Conservation (phyloP, 1,284 basidiomycete species). For the Phlebopus sp. region DNA sequence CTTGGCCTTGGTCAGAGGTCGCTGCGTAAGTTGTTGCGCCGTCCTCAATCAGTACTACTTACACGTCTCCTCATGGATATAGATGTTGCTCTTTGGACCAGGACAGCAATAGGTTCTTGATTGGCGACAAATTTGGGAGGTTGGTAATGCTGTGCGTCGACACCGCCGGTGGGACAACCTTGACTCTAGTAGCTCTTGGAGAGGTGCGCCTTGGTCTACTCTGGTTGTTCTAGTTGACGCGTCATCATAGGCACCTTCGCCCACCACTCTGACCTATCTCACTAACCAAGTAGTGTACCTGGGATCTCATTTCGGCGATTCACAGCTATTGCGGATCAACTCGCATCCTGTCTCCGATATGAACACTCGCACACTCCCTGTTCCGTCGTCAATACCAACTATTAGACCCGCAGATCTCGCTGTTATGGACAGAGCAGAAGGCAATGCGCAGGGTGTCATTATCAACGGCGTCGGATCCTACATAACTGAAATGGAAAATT, state of each 20-base stretch:
- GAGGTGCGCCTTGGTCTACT: constrained; percentile 46
- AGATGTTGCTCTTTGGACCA: constrained; percentile 53
- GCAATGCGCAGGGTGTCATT: constrained; percentile 42
- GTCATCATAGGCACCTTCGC: constrained; percentile 61
- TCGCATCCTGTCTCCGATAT: constrained; percentile 41
- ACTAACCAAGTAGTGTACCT: constrained; percentile 73
- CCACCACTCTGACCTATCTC: constrained; percentile 77
- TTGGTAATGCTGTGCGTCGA: constrained; percentile 64
- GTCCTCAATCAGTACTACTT: neutral
- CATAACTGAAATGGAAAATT: constrained; percentile 60
- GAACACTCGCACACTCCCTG: constrained; percentile 48
- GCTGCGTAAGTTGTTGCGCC: constrained; percentile 46
- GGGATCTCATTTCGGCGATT: constrained; percentile 82
- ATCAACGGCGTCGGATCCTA: constrained; percentile 49
- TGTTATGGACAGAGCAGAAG: constrained; percentile 34
- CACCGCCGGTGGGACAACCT: constrained; percentile 31
- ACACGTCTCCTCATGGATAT: constrained; percentile 4
- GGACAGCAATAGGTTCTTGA: constrained; percentile 49
- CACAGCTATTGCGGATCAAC: constrained; percentile 68
- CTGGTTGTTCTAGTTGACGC: neutral
- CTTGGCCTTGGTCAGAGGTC: constrained; percentile 73
- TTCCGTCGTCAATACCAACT: constrained; percentile 45
- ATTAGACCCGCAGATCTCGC: constrained; percentile 33
- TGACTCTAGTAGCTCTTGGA: constrained; percentile 71
- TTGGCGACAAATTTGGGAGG: constrained; percentile 80